These are phyloP conservation scores for Venturia asperata DNA, from an alignment of 2,329 filamentous ascomycete species.

Conservation along the genomic window DNA sequence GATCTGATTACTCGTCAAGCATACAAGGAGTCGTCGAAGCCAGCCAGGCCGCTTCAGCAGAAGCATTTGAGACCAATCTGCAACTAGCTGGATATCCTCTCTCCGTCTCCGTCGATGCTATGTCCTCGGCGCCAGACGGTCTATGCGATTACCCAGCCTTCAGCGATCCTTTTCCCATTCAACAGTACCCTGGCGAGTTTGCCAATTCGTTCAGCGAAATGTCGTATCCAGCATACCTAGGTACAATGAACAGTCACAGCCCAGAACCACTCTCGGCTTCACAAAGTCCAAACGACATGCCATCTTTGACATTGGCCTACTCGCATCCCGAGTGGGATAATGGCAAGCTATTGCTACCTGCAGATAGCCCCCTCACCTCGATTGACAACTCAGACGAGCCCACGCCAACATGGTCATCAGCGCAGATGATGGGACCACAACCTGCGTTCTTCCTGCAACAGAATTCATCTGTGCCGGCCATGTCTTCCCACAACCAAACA, in stretches of 20 bases:
- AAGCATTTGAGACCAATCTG: background rate
- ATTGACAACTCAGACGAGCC: conserved; percentile 8
- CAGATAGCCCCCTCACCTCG: conserved; percentile 9
- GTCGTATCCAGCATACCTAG: background rate
- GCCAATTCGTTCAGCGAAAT: background rate
- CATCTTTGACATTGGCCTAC: conserved; percentile 13
- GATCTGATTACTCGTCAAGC: background rate
- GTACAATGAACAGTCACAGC: background rate
- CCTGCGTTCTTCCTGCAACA: background rate
- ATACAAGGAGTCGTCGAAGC: background rate
- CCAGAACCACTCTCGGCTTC: conserved; percentile 5
- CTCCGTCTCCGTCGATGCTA: background rate
- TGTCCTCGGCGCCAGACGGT: background rate
- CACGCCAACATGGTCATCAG: conserved; percentile 12
- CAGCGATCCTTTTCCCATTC: background rate
- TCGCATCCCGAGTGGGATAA: background rate
- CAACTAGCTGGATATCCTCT: background rate
- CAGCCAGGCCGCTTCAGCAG: conserved; percentile 1
- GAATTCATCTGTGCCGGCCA: conserved; percentile 13
- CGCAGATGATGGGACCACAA: conserved; percentile 3
- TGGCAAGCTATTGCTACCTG: conserved; percentile 10
- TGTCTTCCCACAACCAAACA: background rate
- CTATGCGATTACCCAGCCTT: background rate
- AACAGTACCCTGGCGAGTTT: background rate
- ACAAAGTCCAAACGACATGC: conserved; percentile 2